Conservation (phyloP, 345 rosid species). For the Arabidopsis suecica region DNA sequence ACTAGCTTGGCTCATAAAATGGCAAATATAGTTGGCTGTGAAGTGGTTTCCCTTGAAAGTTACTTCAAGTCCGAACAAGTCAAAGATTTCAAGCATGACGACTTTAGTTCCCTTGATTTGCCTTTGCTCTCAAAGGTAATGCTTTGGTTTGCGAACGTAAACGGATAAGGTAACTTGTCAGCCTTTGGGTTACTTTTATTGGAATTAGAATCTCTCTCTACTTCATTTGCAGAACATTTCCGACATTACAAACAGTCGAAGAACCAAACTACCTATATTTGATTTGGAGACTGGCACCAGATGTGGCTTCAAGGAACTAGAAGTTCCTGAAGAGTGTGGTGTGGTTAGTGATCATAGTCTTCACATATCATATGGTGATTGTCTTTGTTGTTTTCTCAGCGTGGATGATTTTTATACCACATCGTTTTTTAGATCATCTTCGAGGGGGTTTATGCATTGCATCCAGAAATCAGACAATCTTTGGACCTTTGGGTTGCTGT, state of each 20-base stretch:
- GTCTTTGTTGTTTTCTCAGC: constrained; percentile 15
- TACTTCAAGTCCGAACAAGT: constrained; percentile 87
- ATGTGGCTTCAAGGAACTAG: constrained; percentile 88
- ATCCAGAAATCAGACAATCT: constrained; percentile 89
- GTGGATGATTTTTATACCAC: constrained; percentile 20
- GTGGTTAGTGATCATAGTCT: constrained; percentile 64
- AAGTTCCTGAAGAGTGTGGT: constrained; percentile 94
- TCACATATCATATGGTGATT: constrained; percentile 15
- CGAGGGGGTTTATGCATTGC: constrained; percentile 97
- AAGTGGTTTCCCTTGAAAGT: constrained; percentile 98
- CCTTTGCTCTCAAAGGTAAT: constrained; percentile 90
- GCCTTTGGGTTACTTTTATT: constrained; percentile 5
- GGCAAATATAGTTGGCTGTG: constrained; percentile 99
- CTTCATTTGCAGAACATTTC: constrained; percentile 70
- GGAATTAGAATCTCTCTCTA: constrained; percentile 25
- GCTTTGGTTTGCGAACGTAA: constrained; percentile 9
- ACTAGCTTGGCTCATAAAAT: constrained; percentile 99
- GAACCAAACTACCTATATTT: constrained; percentile 82
- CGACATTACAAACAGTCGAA: constrained; percentile 68
- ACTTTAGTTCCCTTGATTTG: constrained; percentile 86
- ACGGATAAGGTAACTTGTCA: constrained; percentile 22
- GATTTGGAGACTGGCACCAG: constrained; percentile 92
- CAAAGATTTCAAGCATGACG: constrained; percentile 91
- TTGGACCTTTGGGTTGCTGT: constrained; percentile 99
- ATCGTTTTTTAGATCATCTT: constrained; percentile 72